phyloP scores from a whole-genome alignment of 2,329 filamentous ascomycete species.

The Paraphaeosphaeria sporulosa region DNA sequence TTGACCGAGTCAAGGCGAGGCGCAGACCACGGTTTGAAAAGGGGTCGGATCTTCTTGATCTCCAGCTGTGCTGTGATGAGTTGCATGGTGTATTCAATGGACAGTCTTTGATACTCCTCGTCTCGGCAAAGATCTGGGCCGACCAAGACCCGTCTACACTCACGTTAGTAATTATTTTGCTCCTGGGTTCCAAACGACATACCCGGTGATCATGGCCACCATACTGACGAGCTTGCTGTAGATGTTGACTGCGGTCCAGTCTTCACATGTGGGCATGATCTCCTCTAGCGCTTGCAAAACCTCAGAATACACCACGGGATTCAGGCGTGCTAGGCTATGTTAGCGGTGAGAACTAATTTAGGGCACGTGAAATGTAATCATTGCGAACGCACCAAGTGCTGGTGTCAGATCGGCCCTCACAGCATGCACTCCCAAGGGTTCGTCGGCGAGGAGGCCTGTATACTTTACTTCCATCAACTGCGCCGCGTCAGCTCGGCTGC shows the following conservation, averaged over 20 bases:
- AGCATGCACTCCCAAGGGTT: slow-evolving; percentile 25
- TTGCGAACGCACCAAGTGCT: slow-evolving; percentile 35
- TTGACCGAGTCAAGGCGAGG: slow-evolving; percentile 35
- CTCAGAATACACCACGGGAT: slow-evolving; percentile 37
- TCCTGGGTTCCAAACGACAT: neutral
- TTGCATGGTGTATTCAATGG: slow-evolving; percentile 43
- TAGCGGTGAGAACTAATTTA: slow-evolving; percentile 13
- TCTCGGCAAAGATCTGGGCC: slow-evolving; percentile 40
- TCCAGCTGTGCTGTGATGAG: slow-evolving; percentile 36
- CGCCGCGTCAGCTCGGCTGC: slow-evolving; percentile 16
- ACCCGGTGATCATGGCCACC: slow-evolving; percentile 44
- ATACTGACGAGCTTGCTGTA: slow-evolving; percentile 39
- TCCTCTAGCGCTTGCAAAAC: slow-evolving; percentile 38
- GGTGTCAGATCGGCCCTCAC: slow-evolving; percentile 46
- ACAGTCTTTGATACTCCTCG: slow-evolving; percentile 39
- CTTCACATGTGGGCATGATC: slow-evolving; percentile 37
- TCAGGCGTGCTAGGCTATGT: slow-evolving; percentile 36
- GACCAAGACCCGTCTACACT: slow-evolving; percentile 34
- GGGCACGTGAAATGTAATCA: neutral
- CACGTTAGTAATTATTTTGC: neutral
- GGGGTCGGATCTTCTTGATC: slow-evolving; percentile 37
- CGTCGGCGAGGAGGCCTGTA: slow-evolving; percentile 34
- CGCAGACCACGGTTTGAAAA: slow-evolving; percentile 34
- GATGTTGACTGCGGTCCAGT: slow-evolving; percentile 43
- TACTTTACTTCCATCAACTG: slow-evolving; percentile 43